Percentiles rank a stretch among this genome's conserved stretches.
Evolutionary conservation across 805 yeast genomes (phyloP).

Genomic region (Pichia sporocuriosa): DNA sequence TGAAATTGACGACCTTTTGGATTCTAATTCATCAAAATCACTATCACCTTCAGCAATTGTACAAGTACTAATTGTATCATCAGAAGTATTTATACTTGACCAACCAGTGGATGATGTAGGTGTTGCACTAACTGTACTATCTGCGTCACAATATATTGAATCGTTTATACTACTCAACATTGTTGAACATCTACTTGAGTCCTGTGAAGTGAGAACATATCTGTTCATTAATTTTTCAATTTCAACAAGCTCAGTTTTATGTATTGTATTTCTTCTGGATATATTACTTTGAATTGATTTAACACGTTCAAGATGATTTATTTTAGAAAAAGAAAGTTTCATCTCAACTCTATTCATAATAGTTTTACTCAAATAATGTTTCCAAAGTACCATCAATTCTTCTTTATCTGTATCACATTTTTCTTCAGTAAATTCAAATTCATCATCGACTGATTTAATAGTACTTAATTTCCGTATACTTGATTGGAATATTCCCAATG

Average conservation of each 20-base stretch:
- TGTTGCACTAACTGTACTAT: too few species aligned
- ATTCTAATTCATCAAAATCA: background rate
- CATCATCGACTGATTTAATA: background rate
- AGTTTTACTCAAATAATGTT: constrained; percentile 22
- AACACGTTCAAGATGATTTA: constrained; percentile 9
- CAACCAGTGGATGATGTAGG: background rate
- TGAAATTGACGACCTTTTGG: background rate
- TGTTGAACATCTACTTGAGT: constrained; percentile 1
- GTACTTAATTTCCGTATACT: background rate
- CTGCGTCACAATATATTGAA: background rate
- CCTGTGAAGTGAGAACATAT: constrained; percentile 1
- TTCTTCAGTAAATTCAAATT: background rate
- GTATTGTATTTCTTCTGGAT: background rate
- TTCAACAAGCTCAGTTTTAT: background rate
- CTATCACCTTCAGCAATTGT: constrained; percentile 5
- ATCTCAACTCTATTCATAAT: constrained; percentile 25
- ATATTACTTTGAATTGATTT: constrained; percentile 6
- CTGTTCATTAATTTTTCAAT: constrained; percentile 6
- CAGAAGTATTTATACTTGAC: constrained; percentile 1
- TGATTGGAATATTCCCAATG: background rate
- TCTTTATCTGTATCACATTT: too few species aligned
- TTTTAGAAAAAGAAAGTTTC: constrained; percentile 22
- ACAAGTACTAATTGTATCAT: background rate
- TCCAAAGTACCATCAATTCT: constrained; percentile 22
- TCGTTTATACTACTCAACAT: background rate